phyloP scores from a whole-genome alignment of 805 yeast species.

The Candida saitoana region DNA sequence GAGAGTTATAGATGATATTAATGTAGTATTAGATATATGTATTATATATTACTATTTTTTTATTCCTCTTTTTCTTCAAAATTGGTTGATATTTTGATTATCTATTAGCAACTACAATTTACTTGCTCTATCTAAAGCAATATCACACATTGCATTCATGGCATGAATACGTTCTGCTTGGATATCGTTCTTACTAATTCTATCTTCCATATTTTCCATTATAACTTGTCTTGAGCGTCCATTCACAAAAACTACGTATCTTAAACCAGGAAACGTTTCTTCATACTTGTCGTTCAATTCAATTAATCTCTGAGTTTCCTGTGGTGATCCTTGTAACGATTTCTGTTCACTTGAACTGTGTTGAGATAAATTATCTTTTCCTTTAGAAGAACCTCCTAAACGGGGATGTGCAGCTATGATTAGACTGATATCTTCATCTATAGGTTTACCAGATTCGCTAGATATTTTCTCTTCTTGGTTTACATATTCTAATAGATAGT shows the following conservation, averaged over 20 bases:
- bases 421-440: constrained; percentile 29
- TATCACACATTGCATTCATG: constrained; percentile 86
- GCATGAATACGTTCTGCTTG: constrained; percentile 60
- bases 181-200: constrained; percentile 57
- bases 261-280: constrained; percentile 55
- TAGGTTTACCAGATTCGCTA: constrained; percentile 16
- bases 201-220: constrained; percentile 54
- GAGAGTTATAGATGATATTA: too few species aligned
- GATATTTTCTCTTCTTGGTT: constrained; percentile 19
- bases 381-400: constrained; percentile 53
- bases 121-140: constrained; percentile 72
- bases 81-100: too few species aligned
- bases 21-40: too few species aligned
- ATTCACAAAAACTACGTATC: constrained; percentile 86
- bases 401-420: constrained; percentile 93
- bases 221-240: constrained; percentile 68
- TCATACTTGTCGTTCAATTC: constrained; percentile 63
- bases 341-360: constrained; percentile 74
- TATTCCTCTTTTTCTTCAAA: too few species aligned
- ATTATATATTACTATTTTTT: too few species aligned
- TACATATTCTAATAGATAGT: constrained; percentile 30
- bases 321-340: constrained; percentile 47
- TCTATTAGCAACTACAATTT: constrained; percentile 48
- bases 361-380: constrained; percentile 44
- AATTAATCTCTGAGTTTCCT: constrained; percentile 48